Conservation (phyloP, 192 early-diverging fungal species). For the Entomortierella parvispora region DNA sequence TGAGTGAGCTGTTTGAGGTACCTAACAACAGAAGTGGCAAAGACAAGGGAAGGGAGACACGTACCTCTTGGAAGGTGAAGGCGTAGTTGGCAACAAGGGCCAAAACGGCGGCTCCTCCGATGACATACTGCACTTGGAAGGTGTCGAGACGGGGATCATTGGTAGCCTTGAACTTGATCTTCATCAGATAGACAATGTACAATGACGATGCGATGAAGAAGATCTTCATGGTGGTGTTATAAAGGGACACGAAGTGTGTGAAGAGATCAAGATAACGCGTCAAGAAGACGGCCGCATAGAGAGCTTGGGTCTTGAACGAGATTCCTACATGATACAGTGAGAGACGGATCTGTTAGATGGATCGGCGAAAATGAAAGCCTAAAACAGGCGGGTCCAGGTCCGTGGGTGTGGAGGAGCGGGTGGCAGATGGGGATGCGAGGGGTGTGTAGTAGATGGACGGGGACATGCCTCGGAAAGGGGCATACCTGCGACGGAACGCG, state of each 20-base stretch:
- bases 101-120: conserved; percentile 75
- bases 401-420: too few relatives aligned
- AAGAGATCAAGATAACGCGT: conserved; percentile 97
- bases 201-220: conserved; percentile 90
- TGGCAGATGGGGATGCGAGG: too few relatives aligned
- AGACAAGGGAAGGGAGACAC: too few relatives aligned
- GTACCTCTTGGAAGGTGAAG: conserved; percentile 77
- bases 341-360: conserved; percentile 1
- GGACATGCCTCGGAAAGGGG: too few relatives aligned
- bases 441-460: too few relatives aligned
- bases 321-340: conserved; percentile 73
- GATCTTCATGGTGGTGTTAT: conserved; percentile 95
- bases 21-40: neutral
- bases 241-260: conserved; percentile 77
- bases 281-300: conserved; percentile 91
- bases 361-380: neutral
- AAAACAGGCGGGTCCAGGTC: too few relatives aligned
- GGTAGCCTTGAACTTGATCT: conserved; percentile 83
- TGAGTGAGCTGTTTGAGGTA: neutral
- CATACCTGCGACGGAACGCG: conserved; percentile 87
- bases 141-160: conserved; percentile 95
- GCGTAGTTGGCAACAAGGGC: conserved; percentile 80
- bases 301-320: conserved; percentile 95
- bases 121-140: conserved; percentile 88
- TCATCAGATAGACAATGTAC: conserved; percentile 95